Conservation (phyloP, 441 rosid genomes). For the Populus tomentosa region DNA sequence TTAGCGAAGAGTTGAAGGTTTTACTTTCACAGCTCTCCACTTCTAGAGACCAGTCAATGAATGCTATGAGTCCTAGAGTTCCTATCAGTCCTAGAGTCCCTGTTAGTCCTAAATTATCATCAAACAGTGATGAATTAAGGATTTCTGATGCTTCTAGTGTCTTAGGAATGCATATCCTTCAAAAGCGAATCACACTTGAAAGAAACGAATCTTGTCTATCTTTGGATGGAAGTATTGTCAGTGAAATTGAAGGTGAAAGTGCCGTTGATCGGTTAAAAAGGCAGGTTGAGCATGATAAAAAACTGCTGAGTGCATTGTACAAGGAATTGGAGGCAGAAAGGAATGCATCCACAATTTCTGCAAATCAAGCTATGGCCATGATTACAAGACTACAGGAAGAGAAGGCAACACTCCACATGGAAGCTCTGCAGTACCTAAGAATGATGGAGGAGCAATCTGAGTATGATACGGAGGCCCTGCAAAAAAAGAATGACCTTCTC, state of each 20-base stretch:
- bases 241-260: conserved; percentile 88
- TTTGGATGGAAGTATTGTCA: conserved; percentile 65
- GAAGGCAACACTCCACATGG: conserved; percentile 87
- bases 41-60: conserved; percentile 51
- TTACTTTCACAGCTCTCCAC: conserved; percentile 71
- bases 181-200: conserved; percentile 67
- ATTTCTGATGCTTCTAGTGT: conserved; percentile 35
- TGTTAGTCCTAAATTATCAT: conserved; percentile 57
- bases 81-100: conserved; percentile 49
- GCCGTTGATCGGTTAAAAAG: conserved; percentile 65
- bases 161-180: conserved; percentile 53
- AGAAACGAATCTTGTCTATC: conserved; percentile 84
- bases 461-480: conserved; percentile 86
- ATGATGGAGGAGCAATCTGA: conserved; percentile 99
- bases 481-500: conserved; percentile 65
- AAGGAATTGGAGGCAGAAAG: conserved; percentile 96
- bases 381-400: conserved; percentile 93
- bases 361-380: conserved; percentile 99
- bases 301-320: conserved; percentile 46
- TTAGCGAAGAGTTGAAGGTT: conserved; percentile 62
- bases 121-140: conserved; percentile 43
- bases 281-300: conserved; percentile 76
- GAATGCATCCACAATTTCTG: conserved; percentile 76
- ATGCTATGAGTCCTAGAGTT: conserved; percentile 58
- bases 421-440: conserved; percentile 81